Percentiles rank a stretch among this genome's conserved stretches.
These are phyloP conservation scores for Fusarium nelsonii DNA, from an alignment of 2,329 filamentous ascomycete species.

Conservation along the genomic window DNA sequence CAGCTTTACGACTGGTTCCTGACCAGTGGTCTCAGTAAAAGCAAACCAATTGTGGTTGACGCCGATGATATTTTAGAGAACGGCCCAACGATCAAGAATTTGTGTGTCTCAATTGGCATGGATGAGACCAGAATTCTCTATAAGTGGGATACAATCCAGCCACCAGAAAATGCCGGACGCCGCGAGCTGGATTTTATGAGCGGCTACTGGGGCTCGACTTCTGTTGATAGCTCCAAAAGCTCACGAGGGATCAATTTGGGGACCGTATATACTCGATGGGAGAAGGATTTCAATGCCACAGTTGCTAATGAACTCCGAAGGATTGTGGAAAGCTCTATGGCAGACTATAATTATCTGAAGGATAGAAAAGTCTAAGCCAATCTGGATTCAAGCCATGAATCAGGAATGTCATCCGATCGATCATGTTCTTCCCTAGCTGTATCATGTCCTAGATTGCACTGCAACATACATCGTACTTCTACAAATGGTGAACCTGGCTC, in stretches of 20 bases:
- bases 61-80: constrained; percentile 1
- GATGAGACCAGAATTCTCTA: not conserved
- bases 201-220: constrained; percentile 1
- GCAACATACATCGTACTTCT: too few relatives aligned
- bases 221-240: constrained; percentile 3
- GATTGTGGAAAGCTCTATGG: not conserved
- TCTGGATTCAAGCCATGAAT: too few relatives aligned
- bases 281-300: not conserved
- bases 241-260: not conserved
- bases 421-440: too few relatives aligned
- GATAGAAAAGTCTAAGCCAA: not conserved
- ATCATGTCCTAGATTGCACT: too few relatives aligned
- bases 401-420: too few relatives aligned
- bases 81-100: not conserved
- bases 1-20: constrained; percentile 12
- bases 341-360: not conserved
- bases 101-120: not conserved
- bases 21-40: not conserved
- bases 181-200: constrained; percentile 2
- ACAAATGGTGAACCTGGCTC: too few relatives aligned
- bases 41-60: not conserved
- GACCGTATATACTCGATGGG: not conserved
- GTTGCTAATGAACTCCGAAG: not conserved
- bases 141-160: not conserved
- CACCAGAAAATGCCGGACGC: not conserved